Evolutionary conservation across 2,329 filamentous ascomycete genomes (phyloP).

Genomic region (Talaromyces sp.): DNA sequence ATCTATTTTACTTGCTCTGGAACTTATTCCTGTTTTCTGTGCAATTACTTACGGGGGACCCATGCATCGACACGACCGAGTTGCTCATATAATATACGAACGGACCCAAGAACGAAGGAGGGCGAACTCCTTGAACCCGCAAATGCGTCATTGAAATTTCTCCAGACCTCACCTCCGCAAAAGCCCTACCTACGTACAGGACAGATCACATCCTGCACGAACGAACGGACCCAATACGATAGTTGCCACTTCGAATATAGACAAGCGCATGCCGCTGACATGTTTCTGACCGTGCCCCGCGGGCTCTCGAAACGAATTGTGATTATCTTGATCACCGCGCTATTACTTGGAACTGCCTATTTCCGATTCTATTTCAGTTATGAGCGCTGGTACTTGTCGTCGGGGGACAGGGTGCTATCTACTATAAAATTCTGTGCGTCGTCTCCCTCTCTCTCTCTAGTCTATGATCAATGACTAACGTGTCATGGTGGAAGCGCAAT

Average conservation of each 20-base stretch:
- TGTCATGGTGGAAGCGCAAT: neutral
- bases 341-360: conserved; percentile 4
- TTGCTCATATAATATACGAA: neutral
- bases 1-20: neutral
- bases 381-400: conserved; percentile 16
- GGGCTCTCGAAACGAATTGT: conserved; percentile 1
- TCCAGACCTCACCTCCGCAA: neutral
- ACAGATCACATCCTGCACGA: neutral
- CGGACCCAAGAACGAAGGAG: neutral
- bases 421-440: conserved; percentile 15
- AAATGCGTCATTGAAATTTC: neutral
- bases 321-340: neutral
- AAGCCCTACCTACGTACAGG: neutral
- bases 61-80: neutral
- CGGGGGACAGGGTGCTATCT: conserved; percentile 13
- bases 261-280: conserved; percentile 5
- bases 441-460: neutral
- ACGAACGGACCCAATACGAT: neutral
- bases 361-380: conserved; percentile 3
- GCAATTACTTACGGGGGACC: neutral
- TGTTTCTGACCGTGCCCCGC: conserved; percentile 7
- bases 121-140: neutral
- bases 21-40: neutral
- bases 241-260: neutral
- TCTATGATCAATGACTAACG: neutral